Conservation (phyloP, 139 green algal genomes). For the Picochlorum sp. region DNA sequence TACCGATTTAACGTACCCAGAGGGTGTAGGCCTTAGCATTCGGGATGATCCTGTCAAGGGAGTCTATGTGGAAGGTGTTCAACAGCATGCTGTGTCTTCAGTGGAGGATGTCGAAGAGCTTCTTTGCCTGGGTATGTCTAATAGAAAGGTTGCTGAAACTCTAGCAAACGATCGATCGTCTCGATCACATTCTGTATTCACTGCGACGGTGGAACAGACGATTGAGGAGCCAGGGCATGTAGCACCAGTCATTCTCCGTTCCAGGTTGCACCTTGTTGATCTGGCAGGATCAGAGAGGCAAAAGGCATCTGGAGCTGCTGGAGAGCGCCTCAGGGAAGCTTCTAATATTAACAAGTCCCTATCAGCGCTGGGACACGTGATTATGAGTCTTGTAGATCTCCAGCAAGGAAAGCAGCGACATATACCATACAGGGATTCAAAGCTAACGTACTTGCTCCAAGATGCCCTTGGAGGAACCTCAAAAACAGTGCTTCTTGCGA, state of each 20-base stretch:
- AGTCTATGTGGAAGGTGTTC: slow-evolving; percentile 74
- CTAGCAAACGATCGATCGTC: slow-evolving; percentile 79
- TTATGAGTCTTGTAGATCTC: slow-evolving; percentile 70
- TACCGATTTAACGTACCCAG: slow-evolving; percentile 53
- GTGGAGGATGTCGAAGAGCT: slow-evolving; percentile 64
- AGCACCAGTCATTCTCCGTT: slow-evolving; percentile 33
- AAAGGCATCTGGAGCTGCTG: slow-evolving; percentile 52
- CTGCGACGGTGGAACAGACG: slow-evolving; percentile 46
- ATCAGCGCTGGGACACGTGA: slow-evolving; percentile 73
- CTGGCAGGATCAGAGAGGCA: slow-evolving; percentile 89
- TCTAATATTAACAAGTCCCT: slow-evolving; percentile 93
- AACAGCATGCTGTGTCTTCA: slow-evolving; percentile 49
- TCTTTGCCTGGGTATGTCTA: slow-evolving; percentile 53
- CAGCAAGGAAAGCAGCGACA: slow-evolving; percentile 55
- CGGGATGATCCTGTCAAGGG: slow-evolving; percentile 56
- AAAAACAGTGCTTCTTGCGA: slow-evolving; percentile 90
- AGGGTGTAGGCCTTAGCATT: slow-evolving; percentile 42
- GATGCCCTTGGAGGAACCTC: slow-evolving; percentile 89
- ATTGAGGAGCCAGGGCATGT: slow-evolving; percentile 34
- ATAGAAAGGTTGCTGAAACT: slow-evolving; percentile 70
- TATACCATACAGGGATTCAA: slow-evolving; percentile 92
- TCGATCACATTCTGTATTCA: slow-evolving; percentile 89
- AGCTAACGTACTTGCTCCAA: slow-evolving; percentile 96
- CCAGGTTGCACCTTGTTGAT: slow-evolving; percentile 90
- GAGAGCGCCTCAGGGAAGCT: slow-evolving; percentile 86